Base-by-base conservation (phyloP, 345 rosid species). In the Syzygium jambos region DNA sequence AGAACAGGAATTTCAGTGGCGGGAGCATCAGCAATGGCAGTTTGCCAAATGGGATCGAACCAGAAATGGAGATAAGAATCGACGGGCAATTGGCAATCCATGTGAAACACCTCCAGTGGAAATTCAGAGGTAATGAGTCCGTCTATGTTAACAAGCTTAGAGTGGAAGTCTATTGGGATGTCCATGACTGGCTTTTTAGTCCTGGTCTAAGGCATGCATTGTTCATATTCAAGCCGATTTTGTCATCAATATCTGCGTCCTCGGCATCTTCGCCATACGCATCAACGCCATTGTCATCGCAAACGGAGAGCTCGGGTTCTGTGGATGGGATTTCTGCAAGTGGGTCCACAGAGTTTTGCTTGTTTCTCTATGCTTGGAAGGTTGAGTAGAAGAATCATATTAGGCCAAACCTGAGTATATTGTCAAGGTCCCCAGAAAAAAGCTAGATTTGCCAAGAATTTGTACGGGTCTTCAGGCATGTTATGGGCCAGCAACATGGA, bases 91-190 rank as follows among this genome's bases (percentile, higher is more conserved):
- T 90, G 87, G 93, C 91, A 23, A 93, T 95, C 85, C 92, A 91
- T 68, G 95, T 95, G 68, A 94, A 93, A 92, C 98, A 93, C 90
- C 95, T 95, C 16, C 95, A 94, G 77, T 95, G 98, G 98, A 94
- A 95, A 84, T 95, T 95, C 57, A 93, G 96, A 91, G 97, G 97
- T 85, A 95, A 95, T 41, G 96, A 93, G 86, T 90, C 92, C 2
- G 88, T 95, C 84, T 88, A 90, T 85, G 86, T 95, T 11, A 90
- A 92, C 78, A 93, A 94, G 88, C 61, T 90, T 7, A 92, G 92
- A 87, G 90, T 95, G 9, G 96, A 95, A 86, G 94, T 94, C 41
- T 94, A 91, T 43, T 95, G 97, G 97, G 97, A 95, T 88, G 95
- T 95, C 25, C 97, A 95, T 87, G 97, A 95, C 83, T 95, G 96